Base-by-base conservation (phyloP, 2,329 filamentous ascomycete species). In the Hypoxylon sp. region DNA sequence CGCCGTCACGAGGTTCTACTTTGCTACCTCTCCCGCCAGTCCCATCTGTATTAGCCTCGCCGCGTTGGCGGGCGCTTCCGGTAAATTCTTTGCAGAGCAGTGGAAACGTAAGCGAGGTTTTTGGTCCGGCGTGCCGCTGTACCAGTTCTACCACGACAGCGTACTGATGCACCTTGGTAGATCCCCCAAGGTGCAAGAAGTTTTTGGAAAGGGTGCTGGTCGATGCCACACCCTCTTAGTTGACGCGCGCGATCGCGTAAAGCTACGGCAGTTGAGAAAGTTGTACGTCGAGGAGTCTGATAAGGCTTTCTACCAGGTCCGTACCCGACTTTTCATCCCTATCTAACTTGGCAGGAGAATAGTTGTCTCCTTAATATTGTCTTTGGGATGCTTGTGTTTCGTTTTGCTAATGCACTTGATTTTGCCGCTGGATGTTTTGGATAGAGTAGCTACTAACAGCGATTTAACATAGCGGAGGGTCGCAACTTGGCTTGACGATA, bases 121-220 rank as follows among this genome's bases (percentile, higher is more conserved):
- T 61, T 72, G 69, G 69, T 65, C 54, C 46, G 69, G 66, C 14
- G 69, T 72, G 11, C 66, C 69, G 22, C 66, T 42, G 33, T 68
- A 68, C 40, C 61, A 60, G 14, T 72, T 65, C 58, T 72, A 72
- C 54, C 66, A 66, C 48, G 64, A 72, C 22, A 72, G 66, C 55
- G 68, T 72, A 65, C 40, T 67, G 25, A 68, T 72, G 66, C 66
- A 70, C 56, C 64, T 72, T 22, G 66, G 64, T 55, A 69, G 69
- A 72, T 72, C 69, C 11, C 35, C 64, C 22, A 69, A 51, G 53
- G 69, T 72, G 37, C 46, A 68, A 33, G 54, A 67, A 27, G 27
- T 72, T 11, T 72, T 72, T 42, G 69, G 69, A 27, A 61, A 54
- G 49, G 66, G 66, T 11, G 25, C 20, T 35, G 66, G 68, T 40